Conservation (phyloP, 805 yeast species). For the Pichia nakasei region DNA sequence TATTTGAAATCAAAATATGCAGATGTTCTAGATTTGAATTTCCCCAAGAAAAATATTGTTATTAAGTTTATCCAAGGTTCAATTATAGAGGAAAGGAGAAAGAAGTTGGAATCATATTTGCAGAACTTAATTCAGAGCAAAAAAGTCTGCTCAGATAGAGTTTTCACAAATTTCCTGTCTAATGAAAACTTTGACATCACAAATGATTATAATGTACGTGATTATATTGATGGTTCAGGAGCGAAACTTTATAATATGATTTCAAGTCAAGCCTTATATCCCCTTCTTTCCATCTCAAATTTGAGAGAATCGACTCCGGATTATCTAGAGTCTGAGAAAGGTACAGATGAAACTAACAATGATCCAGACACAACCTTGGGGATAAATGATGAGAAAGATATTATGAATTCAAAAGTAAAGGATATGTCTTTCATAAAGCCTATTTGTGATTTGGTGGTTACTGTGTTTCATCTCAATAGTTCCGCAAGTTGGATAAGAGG, state of each 20-base stretch:
- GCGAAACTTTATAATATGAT: slow-evolving; percentile 26
- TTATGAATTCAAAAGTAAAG: neutral
- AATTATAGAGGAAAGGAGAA: slow-evolving; percentile 55
- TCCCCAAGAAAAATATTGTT: slow-evolving; percentile 59
- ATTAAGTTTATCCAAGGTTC: slow-evolving; percentile 60
- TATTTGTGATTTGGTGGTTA: slow-evolving; percentile 64
- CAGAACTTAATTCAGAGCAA: slow-evolving; percentile 48
- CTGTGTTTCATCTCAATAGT: slow-evolving; percentile 52
- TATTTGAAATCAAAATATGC: slow-evolving; percentile 49
- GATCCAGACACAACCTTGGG: too few relatives aligned
- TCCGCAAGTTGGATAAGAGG: slow-evolving; percentile 78
- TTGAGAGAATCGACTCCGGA: neutral
- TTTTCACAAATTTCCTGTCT: slow-evolving; percentile 70
- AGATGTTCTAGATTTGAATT: slow-evolving; percentile 37
- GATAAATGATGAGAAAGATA: neutral
- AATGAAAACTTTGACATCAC: slow-evolving; percentile 45
- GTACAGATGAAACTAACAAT: neutral
- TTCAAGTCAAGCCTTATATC: slow-evolving; percentile 17
- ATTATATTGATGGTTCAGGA: slow-evolving; percentile 18
- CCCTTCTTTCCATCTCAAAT: slow-evolving; percentile 3
- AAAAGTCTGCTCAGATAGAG: slow-evolving; percentile 63
- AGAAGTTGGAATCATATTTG: slow-evolving; percentile 54
- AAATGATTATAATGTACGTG: slow-evolving; percentile 5
- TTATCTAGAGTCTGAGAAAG: neutral
- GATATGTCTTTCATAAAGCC: slow-evolving; percentile 63